Evolutionary conservation across 75 land plant genomes (phyloP), one percentile per base, ranked within the genome.

Genomic region (Pinus albicaulis): DNA sequence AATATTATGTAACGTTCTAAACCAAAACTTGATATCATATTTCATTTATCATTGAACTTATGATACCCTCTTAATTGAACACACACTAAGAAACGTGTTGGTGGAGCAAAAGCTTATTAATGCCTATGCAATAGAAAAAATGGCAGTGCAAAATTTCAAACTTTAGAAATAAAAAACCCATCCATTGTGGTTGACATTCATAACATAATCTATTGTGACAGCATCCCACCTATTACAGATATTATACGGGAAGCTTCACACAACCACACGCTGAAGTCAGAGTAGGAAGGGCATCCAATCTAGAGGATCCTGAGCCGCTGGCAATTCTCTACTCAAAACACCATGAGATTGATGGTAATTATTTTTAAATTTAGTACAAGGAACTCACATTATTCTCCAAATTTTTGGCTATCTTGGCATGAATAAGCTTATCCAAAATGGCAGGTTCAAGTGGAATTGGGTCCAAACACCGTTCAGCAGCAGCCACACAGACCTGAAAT

Each of bases 401-500:
- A 70, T 60, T 81, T 75, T 88, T 97, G 36, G 81, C 74, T 56
- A 90, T 75, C 78, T 97, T 97, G 53, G 89, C 89, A 75, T 89
- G 87, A 63, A 94, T 85, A 57, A 95, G 89, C 82, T 71, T 94
- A 56, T 97, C 99, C 78, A 97, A 78, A 70, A 95, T 90, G 52
- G 91, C 85, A 19, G 84, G 83, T 78, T 97, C 99, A 74, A 97
- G 73, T 28, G 95, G 92, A 56, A 88, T 87, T 52, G 98, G 91
- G 74, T 97, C 99, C 53, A 89, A 88, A 85, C 99, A 95, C 59
- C 99, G 91, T 78, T 97, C 99, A 5, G 95, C 80, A 81, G 93
- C 92, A 78, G 98, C 90, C 80, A 83, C 89, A 59, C 89, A 87
- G 38, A 97, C 95, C 99, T 97, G 88, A 13, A 77, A 72, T 22